phyloP scores from a whole-genome alignment of 345 rosid species.

The Clausena lansium region DNA sequence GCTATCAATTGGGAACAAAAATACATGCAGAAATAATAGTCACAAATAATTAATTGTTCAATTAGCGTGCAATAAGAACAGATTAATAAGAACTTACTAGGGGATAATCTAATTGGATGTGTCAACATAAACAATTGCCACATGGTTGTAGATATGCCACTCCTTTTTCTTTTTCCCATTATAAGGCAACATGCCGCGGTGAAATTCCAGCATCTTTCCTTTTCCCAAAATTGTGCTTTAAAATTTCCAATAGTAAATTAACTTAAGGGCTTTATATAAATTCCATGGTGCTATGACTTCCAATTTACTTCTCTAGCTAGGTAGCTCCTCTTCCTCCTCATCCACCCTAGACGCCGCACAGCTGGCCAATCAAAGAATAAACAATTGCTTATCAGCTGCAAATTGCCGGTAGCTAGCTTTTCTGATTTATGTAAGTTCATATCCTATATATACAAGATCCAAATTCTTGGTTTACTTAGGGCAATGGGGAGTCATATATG shows the following conservation, averaged over 20 bases:
- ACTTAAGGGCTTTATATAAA: too few species aligned
- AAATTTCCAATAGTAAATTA: too few species aligned
- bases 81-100: neutral
- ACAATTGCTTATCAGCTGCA: constrained; percentile 9
- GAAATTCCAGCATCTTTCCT: constrained; percentile 34
- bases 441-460: neutral
- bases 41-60: constrained; percentile 17
- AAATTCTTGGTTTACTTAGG: neutral
- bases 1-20: neutral
- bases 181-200: constrained; percentile 20
- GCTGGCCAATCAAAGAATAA: constrained; percentile 9
- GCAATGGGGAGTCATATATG: neutral
- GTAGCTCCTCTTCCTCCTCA: constrained; percentile 14
- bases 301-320: neutral
- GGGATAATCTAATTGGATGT: constrained; percentile 3
- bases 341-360: neutral
- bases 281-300: too few species aligned
- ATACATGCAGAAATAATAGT: neutral
- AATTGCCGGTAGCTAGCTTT: constrained; percentile 6
- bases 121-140: constrained; percentile 22
- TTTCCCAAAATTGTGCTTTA: constrained; percentile 13
- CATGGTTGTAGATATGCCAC: constrained; percentile 27
- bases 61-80: constrained; percentile 23
- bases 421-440: constrained; percentile 31
- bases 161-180: constrained; percentile 30